Evolutionary conservation across 2,329 filamentous ascomycete species (phyloP).

Genomic region (Diplodia corticola): DNA sequence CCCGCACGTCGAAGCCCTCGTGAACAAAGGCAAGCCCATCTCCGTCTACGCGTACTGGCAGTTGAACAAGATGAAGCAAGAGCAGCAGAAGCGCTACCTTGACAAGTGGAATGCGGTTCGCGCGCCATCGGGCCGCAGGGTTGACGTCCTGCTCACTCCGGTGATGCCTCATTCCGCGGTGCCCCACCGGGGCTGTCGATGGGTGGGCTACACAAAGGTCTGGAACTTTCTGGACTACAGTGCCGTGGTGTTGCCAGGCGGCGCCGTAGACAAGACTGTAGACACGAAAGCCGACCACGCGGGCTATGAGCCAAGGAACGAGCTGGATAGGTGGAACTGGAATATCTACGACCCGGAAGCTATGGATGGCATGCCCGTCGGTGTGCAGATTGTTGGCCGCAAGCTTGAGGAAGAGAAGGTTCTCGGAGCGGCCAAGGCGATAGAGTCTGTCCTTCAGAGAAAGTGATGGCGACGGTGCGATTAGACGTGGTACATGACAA

Average conservation of each 20-base stretch:
- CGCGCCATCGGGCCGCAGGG: conserved; percentile 34
- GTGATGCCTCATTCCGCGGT: conserved; percentile 42
- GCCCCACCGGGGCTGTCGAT: conserved; percentile 45
- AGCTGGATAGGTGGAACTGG: conserved; percentile 53
- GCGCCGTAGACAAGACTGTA: conserved; percentile 53
- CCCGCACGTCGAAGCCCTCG: conserved; percentile 29
- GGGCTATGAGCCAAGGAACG: conserved; percentile 50
- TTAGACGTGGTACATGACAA: background rate
- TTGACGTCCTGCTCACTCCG: conserved; percentile 42
- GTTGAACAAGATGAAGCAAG: conserved; percentile 29
- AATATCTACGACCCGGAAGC: conserved; percentile 24
- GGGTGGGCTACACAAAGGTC: conserved; percentile 48
- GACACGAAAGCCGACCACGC: conserved; percentile 43
- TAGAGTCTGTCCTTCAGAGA: conserved; percentile 26
- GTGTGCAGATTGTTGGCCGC: conserved; percentile 29
- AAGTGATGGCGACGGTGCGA: background rate
- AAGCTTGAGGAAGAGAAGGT: conserved; percentile 32
- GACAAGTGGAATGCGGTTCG: conserved; percentile 39
- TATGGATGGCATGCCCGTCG: conserved; percentile 28
- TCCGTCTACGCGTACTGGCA: conserved; percentile 34
- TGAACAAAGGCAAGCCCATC: conserved; percentile 33
- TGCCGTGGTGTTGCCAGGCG: conserved; percentile 56
- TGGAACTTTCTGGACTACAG: conserved; percentile 62
- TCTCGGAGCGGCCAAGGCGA: conserved; percentile 22
- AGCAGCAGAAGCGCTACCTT: conserved; percentile 37